Evolutionary conservation across 345 rosid genomes (phyloP).

Genomic region (Combretum micranthum): DNA sequence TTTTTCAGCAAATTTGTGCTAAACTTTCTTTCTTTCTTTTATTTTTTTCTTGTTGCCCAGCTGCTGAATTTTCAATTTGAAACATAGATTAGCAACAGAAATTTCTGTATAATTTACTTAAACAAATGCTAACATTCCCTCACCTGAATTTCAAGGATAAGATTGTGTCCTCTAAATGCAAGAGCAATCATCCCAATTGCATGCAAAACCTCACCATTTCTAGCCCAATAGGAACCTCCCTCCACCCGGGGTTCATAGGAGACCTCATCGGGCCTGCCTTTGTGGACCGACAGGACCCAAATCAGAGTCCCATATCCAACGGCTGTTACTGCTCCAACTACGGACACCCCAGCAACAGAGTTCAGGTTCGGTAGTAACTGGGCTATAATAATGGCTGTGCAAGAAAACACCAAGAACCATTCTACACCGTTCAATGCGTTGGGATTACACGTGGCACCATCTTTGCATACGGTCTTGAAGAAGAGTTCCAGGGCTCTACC

Average conservation of each 20-base stretch:
- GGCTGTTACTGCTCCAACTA: conserved; percentile 30
- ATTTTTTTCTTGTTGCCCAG: too few species aligned
- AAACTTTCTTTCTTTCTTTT: too few species aligned
- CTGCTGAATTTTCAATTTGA: too few species aligned
- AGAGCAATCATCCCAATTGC: conserved; percentile 41
- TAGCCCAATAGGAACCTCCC: conserved; percentile 12
- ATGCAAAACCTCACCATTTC: conserved; percentile 16
- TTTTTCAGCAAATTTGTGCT: too few species aligned
- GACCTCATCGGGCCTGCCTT: conserved; percentile 15
- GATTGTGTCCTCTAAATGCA: conserved; percentile 51
- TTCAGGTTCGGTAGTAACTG: conserved; percentile 37
- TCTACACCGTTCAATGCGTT: conserved; percentile 19
- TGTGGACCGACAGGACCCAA: conserved; percentile 27
- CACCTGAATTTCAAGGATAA: conserved; percentile 62
- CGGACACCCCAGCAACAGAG: conserved; percentile 32
- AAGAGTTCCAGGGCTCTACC: conserved; percentile 25
- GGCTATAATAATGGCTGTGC: conserved; percentile 28
- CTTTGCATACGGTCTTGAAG: conserved; percentile 13
- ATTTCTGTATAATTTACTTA: too few species aligned
- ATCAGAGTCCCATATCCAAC: conserved; percentile 25
- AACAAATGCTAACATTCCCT: not conserved
- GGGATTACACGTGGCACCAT: conserved; percentile 8
- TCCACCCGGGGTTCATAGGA: conserved; percentile 9
- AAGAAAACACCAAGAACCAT: conserved; percentile 43
- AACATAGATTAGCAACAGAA: too few species aligned